Evolutionary conservation across 1,284 basidiomycete genomes (phyloP).

Genomic region (Ceratobasidium sp.): DNA sequence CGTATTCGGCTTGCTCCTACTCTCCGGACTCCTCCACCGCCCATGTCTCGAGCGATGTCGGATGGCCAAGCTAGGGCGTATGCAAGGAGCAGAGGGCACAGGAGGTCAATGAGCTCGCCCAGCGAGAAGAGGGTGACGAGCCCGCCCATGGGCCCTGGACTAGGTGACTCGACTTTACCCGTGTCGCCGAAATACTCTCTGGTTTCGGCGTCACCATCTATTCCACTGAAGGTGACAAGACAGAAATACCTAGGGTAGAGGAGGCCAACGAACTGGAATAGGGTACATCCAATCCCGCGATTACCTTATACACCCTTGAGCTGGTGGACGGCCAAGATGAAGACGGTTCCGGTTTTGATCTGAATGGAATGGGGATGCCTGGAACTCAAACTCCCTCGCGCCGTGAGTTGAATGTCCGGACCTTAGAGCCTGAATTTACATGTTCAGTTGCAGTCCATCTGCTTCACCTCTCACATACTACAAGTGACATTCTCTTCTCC

Average conservation of each 20-base stretch:
- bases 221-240: not conserved
- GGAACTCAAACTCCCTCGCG: constrained; percentile 1
- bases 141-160: constrained; percentile 36
- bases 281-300: not conserved
- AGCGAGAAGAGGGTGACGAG: constrained; percentile 34
- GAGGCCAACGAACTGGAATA: constrained; percentile 11
- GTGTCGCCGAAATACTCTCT: constrained; percentile 17
- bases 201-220: not conserved
- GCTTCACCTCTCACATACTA: constrained; percentile 56
- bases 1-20: constrained; percentile 8
- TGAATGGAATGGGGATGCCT: constrained; percentile 27
- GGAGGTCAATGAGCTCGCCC: constrained; percentile 30
- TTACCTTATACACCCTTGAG: constrained; percentile 30
- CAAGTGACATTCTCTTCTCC: constrained; percentile 66
- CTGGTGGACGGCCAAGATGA: constrained; percentile 1
- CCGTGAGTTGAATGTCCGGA: constrained; percentile 1
- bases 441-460: no score
- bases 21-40: constrained; percentile 7
- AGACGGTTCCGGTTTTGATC: not conserved
- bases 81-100: constrained; percentile 33
- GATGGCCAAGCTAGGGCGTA: constrained; percentile 27
- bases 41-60: constrained; percentile 13
- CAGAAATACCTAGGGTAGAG: constrained; percentile 15
- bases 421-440: not conserved
- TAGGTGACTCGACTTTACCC: constrained; percentile 20